Conservation (phyloP, 805 yeast species). For the Suhomyces faveliae region DNA sequence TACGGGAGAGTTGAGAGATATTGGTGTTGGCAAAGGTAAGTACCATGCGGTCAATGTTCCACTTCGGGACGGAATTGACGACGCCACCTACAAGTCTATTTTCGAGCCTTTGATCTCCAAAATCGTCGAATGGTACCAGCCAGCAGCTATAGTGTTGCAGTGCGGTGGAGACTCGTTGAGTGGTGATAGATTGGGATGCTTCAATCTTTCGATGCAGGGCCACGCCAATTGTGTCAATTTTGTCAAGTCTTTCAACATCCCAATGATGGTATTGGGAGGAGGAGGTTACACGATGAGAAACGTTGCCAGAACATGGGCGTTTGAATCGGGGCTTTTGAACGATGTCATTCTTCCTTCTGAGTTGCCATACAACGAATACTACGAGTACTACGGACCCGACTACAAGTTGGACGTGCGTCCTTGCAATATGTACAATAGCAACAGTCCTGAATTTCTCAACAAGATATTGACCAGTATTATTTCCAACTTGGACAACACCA, state of each 20-base stretch:
- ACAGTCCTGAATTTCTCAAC: slow-evolving; percentile 87
- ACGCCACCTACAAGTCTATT: slow-evolving; percentile 76
- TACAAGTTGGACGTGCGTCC: slow-evolving; percentile 93
- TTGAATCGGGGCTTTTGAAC: slow-evolving; percentile 84
- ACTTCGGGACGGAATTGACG: slow-evolving; percentile 90
- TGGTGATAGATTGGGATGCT: slow-evolving; percentile 94
- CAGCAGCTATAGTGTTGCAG: slow-evolving; percentile 94
- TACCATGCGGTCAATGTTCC: slow-evolving; percentile 86
- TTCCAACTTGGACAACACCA: slow-evolving; percentile 80
- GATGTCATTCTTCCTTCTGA: slow-evolving; percentile 63
- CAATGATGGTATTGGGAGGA: slow-evolving; percentile 93
- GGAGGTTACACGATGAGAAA: slow-evolving; percentile 98
- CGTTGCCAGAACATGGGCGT: slow-evolving; percentile 94
- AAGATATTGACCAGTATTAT: slow-evolving; percentile 76
- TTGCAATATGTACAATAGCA: slow-evolving; percentile 94
- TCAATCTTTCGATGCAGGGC: slow-evolving; percentile 87
- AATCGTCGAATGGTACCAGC: slow-evolving; percentile 84
- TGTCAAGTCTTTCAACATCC: slow-evolving; percentile 81
- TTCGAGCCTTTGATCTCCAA: slow-evolving; percentile 85
- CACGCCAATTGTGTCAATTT: slow-evolving; percentile 95
- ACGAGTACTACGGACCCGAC: slow-evolving; percentile 97
- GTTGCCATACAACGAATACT: slow-evolving; percentile 90
- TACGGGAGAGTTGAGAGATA: slow-evolving; percentile 82
- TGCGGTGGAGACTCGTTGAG: slow-evolving; percentile 98
- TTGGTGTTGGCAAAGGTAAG: slow-evolving; percentile 82